Percentiles rank a stretch among this genome's conserved stretches.
Evolutionary conservation across 139 green algal species (phyloP).

Genomic region (Trebouxia sp.): DNA sequence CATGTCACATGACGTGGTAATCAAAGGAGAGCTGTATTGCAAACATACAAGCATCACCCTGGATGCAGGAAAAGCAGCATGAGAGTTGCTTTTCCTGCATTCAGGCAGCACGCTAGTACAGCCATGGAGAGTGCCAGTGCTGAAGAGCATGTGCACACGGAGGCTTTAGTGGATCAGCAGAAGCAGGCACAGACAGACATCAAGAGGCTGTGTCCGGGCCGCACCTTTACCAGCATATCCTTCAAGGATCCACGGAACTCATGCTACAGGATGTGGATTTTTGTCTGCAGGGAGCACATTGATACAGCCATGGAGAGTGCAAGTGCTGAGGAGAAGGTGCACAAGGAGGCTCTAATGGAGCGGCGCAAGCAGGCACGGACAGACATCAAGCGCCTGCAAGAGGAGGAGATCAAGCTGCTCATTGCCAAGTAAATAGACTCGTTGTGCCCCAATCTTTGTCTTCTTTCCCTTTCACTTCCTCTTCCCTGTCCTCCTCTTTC

Average conservation of each 20-base stretch:
- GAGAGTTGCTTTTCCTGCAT: too few species aligned
- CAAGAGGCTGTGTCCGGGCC: too few species aligned
- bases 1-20: too few species aligned
- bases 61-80: too few species aligned
- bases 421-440: slow-evolving; percentile 28
- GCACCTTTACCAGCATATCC: too few species aligned
- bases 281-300: slow-evolving; percentile 9
- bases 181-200: slow-evolving; percentile 36
- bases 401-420: slow-evolving; percentile 51
- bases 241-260: too few species aligned
- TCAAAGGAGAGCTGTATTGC: too few species aligned
- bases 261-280: neutral
- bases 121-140: slow-evolving; percentile 28
- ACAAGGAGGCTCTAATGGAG: slow-evolving; percentile 23
- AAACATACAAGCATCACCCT: too few species aligned
- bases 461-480: neutral
- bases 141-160: slow-evolving; percentile 30
- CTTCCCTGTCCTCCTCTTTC: neutral
- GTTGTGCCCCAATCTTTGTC: neutral
- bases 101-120: neutral
- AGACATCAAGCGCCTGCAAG: slow-evolving; percentile 36
- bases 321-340: slow-evolving; percentile 30
- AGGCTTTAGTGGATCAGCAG: slow-evolving; percentile 24
- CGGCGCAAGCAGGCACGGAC: slow-evolving; percentile 39
- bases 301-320: slow-evolving; percentile 37